Conservation (phyloP, 2,329 filamentous ascomycete genomes). For the Ophiostoma populinum region DNA sequence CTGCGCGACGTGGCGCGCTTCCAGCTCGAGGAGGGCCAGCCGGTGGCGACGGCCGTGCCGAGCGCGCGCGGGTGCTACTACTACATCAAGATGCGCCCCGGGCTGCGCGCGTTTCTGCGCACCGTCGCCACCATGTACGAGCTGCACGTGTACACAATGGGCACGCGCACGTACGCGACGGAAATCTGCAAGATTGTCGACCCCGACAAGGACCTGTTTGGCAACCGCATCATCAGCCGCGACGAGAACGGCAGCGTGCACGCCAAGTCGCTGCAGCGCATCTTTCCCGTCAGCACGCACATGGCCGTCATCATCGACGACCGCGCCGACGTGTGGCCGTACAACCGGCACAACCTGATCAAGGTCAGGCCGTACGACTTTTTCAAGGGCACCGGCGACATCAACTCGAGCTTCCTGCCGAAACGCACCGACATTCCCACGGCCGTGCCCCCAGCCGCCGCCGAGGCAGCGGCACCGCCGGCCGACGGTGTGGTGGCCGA, state of each 20-base stretch:
- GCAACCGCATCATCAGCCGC: conserved; percentile 84
- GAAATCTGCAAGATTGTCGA: conserved; percentile 88
- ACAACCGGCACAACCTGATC: conserved; percentile 81
- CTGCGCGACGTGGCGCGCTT: conserved; percentile 81
- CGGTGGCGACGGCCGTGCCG: conserved; percentile 13
- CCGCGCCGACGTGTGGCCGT: conserved; percentile 83
- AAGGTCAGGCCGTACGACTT: conserved; percentile 95
- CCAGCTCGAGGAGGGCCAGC: conserved; percentile 73
- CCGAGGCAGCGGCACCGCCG: conserved; percentile 2
- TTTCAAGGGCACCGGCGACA: conserved; percentile 94
- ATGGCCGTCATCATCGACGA: conserved; percentile 99
- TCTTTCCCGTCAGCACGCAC: conserved; percentile 93
- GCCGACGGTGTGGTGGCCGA: background rate
- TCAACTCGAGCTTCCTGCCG: conserved; percentile 92
- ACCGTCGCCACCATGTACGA: conserved; percentile 71
- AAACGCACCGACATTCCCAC: conserved; percentile 44
- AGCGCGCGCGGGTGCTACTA: conserved; percentile 63
- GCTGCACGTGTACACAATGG: conserved; percentile 98
- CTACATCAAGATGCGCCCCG: conserved; percentile 94
- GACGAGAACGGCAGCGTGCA: conserved; percentile 92
- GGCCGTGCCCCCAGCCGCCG: background rate
- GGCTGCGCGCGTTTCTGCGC: conserved; percentile 63
- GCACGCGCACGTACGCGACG: conserved; percentile 86
- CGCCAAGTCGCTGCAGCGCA: conserved; percentile 71
- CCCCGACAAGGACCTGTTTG: conserved; percentile 75